Evolutionary conservation across 495 filamentous ascomycete species (phyloP).

Genomic region (Podospora tetraspora): DNA sequence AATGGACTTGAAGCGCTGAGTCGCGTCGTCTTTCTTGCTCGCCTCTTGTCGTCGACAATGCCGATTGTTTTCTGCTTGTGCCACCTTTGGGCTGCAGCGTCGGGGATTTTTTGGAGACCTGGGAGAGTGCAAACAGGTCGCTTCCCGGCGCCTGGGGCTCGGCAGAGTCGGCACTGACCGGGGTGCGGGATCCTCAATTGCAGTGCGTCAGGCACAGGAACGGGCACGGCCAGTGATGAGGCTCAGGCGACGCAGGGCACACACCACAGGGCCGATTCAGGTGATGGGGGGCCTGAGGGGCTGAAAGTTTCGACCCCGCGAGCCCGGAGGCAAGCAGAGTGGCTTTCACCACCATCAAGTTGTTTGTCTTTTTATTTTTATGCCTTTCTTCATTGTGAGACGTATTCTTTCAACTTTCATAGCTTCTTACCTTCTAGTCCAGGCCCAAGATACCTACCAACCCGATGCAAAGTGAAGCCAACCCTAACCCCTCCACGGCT

Average conservation of each 20-base stretch:
- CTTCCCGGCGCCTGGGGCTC: neutral
- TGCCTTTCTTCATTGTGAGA: neutral
- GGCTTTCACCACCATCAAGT: neutral
- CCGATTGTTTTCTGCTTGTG: neutral
- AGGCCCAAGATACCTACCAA: no score
- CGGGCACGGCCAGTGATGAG: neutral
- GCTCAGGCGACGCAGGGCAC: neutral
- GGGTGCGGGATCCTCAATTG: neutral
- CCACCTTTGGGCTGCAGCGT: neutral
- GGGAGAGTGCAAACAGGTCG: neutral
- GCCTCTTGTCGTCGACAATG: neutral
- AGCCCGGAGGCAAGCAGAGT: neutral
- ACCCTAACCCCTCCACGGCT: neutral
- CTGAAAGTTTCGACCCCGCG: neutral
- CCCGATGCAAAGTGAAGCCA: neutral
- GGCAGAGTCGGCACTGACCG: neutral
- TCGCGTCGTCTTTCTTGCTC: constrained; percentile 2
- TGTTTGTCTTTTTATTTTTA: neutral
- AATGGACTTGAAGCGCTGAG: neutral
- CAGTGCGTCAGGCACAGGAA: neutral
- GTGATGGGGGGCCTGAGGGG: neutral
- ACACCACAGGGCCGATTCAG: neutral
- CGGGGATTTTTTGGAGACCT: neutral
- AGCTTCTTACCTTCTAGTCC: neutral
- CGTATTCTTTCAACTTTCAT: neutral